phyloP scores from a whole-genome alignment of 164 flowering plant genomes.

The Vitis riparia region DNA sequence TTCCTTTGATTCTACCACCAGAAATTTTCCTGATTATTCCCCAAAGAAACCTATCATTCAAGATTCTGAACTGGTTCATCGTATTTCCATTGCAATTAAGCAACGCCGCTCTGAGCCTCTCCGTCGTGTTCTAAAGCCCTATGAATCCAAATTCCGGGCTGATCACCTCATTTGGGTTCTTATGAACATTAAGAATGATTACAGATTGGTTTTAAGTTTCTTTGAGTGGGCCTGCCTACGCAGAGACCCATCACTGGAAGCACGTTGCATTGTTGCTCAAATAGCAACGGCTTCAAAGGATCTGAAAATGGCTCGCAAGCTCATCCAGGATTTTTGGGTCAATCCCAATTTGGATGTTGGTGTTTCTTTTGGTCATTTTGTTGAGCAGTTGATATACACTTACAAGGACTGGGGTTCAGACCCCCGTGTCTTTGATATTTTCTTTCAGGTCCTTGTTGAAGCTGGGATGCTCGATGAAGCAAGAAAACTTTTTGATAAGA shows the following conservation, averaged over 20 bases:
- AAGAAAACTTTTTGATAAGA: conserved; percentile 48
- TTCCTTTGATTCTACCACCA: conserved; percentile 17
- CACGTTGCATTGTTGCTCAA: conserved; percentile 61
- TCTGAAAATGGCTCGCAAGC: conserved; percentile 37
- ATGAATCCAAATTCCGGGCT: conserved; percentile 47
- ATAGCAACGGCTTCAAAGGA: conserved; percentile 56
- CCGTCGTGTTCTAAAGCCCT: conserved; percentile 42
- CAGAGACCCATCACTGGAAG: conserved; percentile 55
- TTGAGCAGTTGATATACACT: conserved; percentile 58
- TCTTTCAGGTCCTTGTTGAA: conserved; percentile 61
- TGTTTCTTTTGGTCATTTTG: conserved; percentile 31
- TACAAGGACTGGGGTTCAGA: conserved; percentile 73
- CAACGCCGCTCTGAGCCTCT: conserved; percentile 56
- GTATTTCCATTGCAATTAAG: conserved; percentile 44
- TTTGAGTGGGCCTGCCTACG: conserved; percentile 54
- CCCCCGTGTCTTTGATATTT: conserved; percentile 61
- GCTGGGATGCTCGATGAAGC: conserved; percentile 48
- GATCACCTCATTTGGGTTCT: conserved; percentile 69
- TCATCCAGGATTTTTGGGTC: conserved; percentile 47
- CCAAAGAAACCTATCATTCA: conserved; percentile 53
- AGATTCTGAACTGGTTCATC: conserved; percentile 60
- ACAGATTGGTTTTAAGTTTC: conserved; percentile 49
- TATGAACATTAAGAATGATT: conserved; percentile 57
- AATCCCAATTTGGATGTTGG: conserved; percentile 34
- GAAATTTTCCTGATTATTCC: conserved; percentile 72